Evolutionary conservation across 1,284 basidiomycete genomes (phyloP), one percentile per base, ranked within the genome.

Genomic region (Exobasidium cylindrosporum): DNA sequence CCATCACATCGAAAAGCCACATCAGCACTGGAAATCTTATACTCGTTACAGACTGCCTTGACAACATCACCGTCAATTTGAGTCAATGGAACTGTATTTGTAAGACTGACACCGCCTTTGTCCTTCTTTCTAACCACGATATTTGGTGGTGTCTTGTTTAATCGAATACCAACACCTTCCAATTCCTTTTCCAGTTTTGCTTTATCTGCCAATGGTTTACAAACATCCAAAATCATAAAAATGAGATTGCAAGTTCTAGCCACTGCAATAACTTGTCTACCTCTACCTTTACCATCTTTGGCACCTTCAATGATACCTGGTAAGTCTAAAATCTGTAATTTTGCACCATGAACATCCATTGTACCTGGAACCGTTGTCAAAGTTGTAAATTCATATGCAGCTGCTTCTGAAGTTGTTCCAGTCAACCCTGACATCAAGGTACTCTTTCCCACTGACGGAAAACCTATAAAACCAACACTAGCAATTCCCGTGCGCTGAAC

Each of bases 261-360:
- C 67, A 97, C 94, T 66, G 94, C 93, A 79, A 87, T 86, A 63
- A 87, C 95, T 86, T 99, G 96, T 74, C 91, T 87, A 85, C 96
- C 96, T 85, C 96, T 85, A 83, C 96, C 96, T 81, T 93, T 89
- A 67, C 95, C 95, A 77, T 99, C 96, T 79, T 95, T 95, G 32
- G 96, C 96, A 72, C 96, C 96, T 82, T 98, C 96, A 69, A 98
- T 98, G 69, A 98, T 98, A 85, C 95, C 95, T 66, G 92, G 71
- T 64, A 93, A 82, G 75, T 84, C 84, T 35, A 85, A 78, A 55
- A 85, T 83, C 75, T 86, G 85, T 52, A 96, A 91, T 40, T 90
- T 90, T 43, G 93, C 92, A n/a, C 92, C 92, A 67, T 74, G 72
- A 0, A 96, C 90, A 79, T 91, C 92, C 67, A 99, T 81, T 1